phyloP scores from a whole-genome alignment of 2,329 filamentous ascomycete species.

The Aspergillus amoenus region DNA sequence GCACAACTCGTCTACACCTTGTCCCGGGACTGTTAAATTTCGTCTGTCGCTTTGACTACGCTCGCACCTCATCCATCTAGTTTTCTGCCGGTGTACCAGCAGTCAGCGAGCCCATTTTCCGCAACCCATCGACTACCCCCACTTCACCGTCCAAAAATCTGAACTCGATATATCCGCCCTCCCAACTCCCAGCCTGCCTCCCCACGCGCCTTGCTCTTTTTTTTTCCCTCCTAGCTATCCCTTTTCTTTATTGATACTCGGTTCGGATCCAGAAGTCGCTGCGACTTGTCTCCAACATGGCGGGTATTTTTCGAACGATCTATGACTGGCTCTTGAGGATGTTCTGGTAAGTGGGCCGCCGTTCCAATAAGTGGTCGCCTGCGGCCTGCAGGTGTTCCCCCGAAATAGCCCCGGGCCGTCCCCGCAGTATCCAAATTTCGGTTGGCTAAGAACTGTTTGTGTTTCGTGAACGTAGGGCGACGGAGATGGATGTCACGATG shows the following conservation, averaged over 20 bases:
- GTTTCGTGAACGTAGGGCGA: slow-evolving; percentile 65
- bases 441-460: slow-evolving; percentile 20
- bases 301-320: slow-evolving; percentile 85
- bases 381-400: slow-evolving; percentile 20
- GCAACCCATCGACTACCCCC: slow-evolving; percentile 18
- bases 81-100: slow-evolving; percentile 13
- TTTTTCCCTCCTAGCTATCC: not conserved
- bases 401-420: slow-evolving; percentile 33
- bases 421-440: slow-evolving; percentile 29
- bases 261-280: not conserved
- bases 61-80: slow-evolving; percentile 16
- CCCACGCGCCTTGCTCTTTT: not conserved
- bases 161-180: slow-evolving; percentile 20
- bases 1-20: slow-evolving; percentile 6
- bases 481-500: slow-evolving; percentile 99
- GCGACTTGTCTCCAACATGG: slow-evolving; percentile 58
- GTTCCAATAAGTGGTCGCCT: slow-evolving; percentile 21
- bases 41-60: slow-evolving; percentile 15
- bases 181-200: slow-evolving; percentile 2
- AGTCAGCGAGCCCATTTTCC: slow-evolving; percentile 16
- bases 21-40: slow-evolving; percentile 12
- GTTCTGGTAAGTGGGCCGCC: slow-evolving; percentile 73
- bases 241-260: slow-evolving; percentile 8
- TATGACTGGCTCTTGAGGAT: slow-evolving; percentile 98
- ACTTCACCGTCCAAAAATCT: slow-evolving; percentile 20